These are phyloP conservation scores for Xanthoconium separans DNA, from an alignment of 1,284 basidiomycete genomes.

Conservation along the genomic window DNA sequence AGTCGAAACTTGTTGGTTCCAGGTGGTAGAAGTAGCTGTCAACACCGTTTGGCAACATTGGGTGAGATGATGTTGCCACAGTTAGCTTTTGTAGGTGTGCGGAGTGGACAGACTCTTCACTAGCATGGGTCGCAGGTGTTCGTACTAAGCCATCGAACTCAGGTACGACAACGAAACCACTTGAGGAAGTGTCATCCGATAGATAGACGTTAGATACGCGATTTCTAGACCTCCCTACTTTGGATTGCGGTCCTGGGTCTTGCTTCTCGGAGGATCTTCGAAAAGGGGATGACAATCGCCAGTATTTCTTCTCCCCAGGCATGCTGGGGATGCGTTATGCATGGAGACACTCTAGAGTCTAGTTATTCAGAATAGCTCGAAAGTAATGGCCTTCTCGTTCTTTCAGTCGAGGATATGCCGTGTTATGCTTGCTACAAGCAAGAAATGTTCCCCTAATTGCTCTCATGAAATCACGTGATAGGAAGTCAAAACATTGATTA, in stretches of 20 bases:
- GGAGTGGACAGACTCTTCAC: background rate
- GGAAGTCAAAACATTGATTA: background rate
- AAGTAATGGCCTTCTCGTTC: background rate
- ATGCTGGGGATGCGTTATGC: slow-evolving; percentile 13
- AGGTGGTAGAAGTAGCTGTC: background rate
- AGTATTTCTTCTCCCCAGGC: slow-evolving; percentile 29
- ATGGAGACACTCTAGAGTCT: slow-evolving; percentile 6
- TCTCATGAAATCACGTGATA: background rate
- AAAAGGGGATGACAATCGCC: slow-evolving; percentile 26
- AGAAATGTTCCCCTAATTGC: too few relatives aligned
- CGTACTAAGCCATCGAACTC: slow-evolving; percentile 24
- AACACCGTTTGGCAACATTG: background rate
- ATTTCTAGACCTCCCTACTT: slow-evolving; percentile 3
- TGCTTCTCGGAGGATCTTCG: slow-evolving; percentile 11
- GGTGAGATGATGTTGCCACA: background rate
- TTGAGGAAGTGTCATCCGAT: slow-evolving; percentile 13
- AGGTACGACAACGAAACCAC: slow-evolving; percentile 22
- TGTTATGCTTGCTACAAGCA: too few relatives aligned
- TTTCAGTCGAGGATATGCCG: background rate
- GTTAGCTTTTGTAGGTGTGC: background rate
- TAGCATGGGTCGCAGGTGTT: background rate
- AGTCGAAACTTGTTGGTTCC: background rate
- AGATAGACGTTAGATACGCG: slow-evolving; percentile 24
- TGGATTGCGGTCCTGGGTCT: background rate
- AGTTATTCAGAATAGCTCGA: background rate